Conservation (phyloP, 371 early-diverging fungal genomes). For the Smittium mucronatum region DNA sequence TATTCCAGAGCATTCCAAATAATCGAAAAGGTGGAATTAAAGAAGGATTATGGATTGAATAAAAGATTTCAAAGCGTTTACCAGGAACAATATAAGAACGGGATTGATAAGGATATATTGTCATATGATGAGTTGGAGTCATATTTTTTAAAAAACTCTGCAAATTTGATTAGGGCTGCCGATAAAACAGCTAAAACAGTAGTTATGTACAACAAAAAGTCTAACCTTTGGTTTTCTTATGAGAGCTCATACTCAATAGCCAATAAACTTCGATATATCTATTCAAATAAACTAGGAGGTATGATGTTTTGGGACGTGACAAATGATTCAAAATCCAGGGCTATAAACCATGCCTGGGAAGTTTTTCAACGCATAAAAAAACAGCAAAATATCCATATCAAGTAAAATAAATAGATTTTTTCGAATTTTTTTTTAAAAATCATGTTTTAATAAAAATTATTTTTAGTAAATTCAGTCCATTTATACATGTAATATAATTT, state of each 20-base stretch:
- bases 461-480: no score
- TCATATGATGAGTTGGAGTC: background rate
- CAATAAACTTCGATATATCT: conserved; percentile 10
- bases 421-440: no score
- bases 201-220: conserved; percentile 34
- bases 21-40: background rate
- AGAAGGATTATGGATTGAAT: background rate
- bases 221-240: conserved; percentile 12
- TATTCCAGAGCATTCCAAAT: background rate
- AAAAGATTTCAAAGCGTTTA: background rate
- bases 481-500: no score
- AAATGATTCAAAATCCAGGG: background rate
- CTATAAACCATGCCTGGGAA: background rate
- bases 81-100: background rate
- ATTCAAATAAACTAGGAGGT: background rate
- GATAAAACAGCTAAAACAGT: conserved; percentile 41
- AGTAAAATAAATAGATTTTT: no score
- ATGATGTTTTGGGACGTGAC: conserved; percentile 12
- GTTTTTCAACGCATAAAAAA: no score
- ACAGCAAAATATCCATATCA: no score
- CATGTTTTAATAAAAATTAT: no score
- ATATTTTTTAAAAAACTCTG: background rate
- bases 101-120: background rate
- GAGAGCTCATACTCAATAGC: conserved; percentile 6
- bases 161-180: conserved; percentile 38